phyloP scores from a whole-genome alignment of 768 basidiomycete species.

The Tubosaeta sp. region DNA sequence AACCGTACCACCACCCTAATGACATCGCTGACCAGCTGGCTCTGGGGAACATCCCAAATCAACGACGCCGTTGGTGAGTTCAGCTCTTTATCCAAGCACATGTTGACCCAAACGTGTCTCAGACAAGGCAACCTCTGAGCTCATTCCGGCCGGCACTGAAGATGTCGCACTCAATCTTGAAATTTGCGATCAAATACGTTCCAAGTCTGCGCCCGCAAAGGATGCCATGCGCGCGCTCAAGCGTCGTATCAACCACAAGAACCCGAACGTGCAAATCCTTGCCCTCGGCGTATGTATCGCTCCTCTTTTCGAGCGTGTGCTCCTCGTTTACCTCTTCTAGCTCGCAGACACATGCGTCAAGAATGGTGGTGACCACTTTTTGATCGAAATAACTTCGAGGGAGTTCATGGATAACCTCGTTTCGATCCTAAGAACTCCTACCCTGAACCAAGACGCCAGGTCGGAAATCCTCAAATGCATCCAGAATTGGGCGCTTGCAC shows the following conservation, averaged over 20 bases:
- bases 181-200: constrained; percentile 95
- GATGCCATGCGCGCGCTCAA: constrained; percentile 88
- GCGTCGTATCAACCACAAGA: constrained; percentile 85
- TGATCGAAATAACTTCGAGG: constrained; percentile 76
- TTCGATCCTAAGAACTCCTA: constrained; percentile 77
- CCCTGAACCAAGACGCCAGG: constrained; percentile 79
- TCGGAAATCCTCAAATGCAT: constrained; percentile 68
- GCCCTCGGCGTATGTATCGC: constrained; percentile 67
- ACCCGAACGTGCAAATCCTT: constrained; percentile 90
- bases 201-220: constrained; percentile 80
- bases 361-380: constrained; percentile 93
- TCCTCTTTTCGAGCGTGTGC: background rate
- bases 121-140: constrained; percentile 95
- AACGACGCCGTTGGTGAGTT: constrained; percentile 76
- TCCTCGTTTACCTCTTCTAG: constrained; percentile 35
- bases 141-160: constrained; percentile 75
- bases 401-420: constrained; percentile 94
- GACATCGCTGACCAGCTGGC: constrained; percentile 61
- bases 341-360: constrained; percentile 91
- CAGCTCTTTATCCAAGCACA: background rate
- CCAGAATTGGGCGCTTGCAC: constrained; percentile 94
- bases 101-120: constrained; percentile 28
- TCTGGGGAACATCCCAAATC: constrained; percentile 81
- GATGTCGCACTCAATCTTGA: constrained; percentile 93
- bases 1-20: constrained; percentile 27